Percentiles rank a stretch among this genome's conserved stretches.
Conservation (phyloP, 139 green algal species). For the Haematococcus sp. region DNA sequence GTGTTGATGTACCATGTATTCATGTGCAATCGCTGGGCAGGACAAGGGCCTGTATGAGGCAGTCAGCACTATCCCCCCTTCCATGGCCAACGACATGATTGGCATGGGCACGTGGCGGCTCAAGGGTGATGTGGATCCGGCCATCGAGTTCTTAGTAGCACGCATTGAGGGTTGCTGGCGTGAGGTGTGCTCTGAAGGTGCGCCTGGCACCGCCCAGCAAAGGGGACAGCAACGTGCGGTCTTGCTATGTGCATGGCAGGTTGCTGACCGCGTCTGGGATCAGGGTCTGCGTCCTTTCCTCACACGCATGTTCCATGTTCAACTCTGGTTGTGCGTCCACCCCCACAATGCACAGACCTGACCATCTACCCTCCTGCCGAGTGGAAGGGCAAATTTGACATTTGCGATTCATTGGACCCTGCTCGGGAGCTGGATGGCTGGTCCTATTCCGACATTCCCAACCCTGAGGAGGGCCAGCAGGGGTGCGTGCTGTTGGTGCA, state of each 20-base stretch:
- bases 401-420: conserved; percentile 65
- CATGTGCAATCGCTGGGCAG: not conserved
- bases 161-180: conserved; percentile 61
- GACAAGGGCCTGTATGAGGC: conserved; percentile 7
- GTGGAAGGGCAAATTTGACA: conserved; percentile 53
- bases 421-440: conserved; percentile 40
- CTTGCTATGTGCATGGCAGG: no score
- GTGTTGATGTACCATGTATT: no score
- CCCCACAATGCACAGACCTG: conserved; percentile 36
- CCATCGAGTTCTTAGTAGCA: conserved; percentile 53
- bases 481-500: conserved; percentile 9
- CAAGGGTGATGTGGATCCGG: conserved; percentile 35
- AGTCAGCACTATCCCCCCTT: conserved; percentile 9
- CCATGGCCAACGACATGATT: conserved; percentile 44
- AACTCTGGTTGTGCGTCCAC: no score
- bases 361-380: conserved; percentile 49
- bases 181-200: conserved; percentile 36
- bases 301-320: no score
- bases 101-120: conserved; percentile 72
- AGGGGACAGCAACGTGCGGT: no score
- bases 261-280: no score
- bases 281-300: not conserved
- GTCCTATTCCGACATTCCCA: conserved; percentile 40
- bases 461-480: conserved; percentile 48
- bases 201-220: no score